Evolutionary conservation across 208 protist species (phyloP), one percentile per base, ranked within the genome.

Genomic region (Eutreptiella sp.): DNA sequence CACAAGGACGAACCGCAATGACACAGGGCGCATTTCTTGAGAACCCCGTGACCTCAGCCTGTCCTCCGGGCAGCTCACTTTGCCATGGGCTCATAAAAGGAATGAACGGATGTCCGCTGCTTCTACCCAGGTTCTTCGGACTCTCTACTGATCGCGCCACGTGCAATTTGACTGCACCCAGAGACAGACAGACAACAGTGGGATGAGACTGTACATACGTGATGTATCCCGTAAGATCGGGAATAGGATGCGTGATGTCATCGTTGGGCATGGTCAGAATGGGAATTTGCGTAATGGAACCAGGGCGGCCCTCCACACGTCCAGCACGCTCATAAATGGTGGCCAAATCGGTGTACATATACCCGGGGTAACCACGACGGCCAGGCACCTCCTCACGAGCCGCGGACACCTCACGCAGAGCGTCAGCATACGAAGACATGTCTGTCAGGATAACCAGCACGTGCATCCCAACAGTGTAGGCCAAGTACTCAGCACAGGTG

Each of bases 231-330:
- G 98, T 99, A 7, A 99, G 81, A 84, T 99, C 98, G 33, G 98
- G 97, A 77, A 99, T 99, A 41, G 97, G 97, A 72, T 99, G 97
- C 29, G 97, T 99, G 77, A 99, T 99, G 75, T 99, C 94, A 58
- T 99, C 97, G 79, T 99, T 99, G 52, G 97, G 97, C 96, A 99
- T 99, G 16, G 97, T 99, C 21, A 99, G 79, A 75, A 99, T 99
- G 28, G 97, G 98, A 68, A 99, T 97, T 81, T 99, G 97, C 21
- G 97, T 99, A 70, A 99, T 99, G 23, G 96, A 99, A n/a, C 97
- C 98, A 32, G 89, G 80, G 29, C 92, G 81, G 62, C 96, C 96
- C 29, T 91, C 76, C 43, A 99, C 96, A 88, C 98, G 94, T 28
- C 98, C 98, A 11, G 97, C 97, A 43, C 98, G 85, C 81, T 99